A percentile compares a stretch with the other conserved stretches of the same genome.
Conservation (phyloP, 176 grass and related monocot genomes). For the Triticum monococcum region DNA sequence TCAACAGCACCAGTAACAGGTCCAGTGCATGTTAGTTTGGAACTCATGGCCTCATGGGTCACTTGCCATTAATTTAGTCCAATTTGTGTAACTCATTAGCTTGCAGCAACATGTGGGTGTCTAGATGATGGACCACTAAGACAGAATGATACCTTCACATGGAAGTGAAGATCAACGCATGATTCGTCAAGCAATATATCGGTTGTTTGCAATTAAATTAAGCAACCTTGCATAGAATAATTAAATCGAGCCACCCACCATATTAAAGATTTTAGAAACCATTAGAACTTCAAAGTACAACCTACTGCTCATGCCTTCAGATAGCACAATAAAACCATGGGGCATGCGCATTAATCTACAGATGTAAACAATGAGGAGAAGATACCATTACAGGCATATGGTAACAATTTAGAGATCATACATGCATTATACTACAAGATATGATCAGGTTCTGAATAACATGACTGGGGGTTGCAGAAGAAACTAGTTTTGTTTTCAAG, state of each 20-base stretch:
- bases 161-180: neutral
- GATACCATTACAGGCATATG: neutral
- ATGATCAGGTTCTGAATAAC: neutral
- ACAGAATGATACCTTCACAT: neutral
- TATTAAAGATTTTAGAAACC: neutral
- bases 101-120: conserved; percentile 21
- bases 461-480: neutral
- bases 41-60: neutral
- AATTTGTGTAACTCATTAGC: neutral
- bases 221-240: neutral
- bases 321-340: neutral
- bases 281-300: neutral
- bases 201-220: neutral
- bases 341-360: neutral
- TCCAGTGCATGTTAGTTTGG: neutral
- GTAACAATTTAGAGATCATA: neutral
- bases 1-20: neutral
- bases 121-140: conserved; percentile 3
- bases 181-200: neutral
- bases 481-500: neutral
- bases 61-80: neutral
- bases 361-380: neutral
- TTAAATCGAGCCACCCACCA: neutral
- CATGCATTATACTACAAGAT: neutral
- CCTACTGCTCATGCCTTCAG: neutral